These are phyloP conservation scores for Tuber microsphaerosporum DNA, from an alignment of 495 filamentous ascomycete genomes.

Conservation along the genomic window DNA sequence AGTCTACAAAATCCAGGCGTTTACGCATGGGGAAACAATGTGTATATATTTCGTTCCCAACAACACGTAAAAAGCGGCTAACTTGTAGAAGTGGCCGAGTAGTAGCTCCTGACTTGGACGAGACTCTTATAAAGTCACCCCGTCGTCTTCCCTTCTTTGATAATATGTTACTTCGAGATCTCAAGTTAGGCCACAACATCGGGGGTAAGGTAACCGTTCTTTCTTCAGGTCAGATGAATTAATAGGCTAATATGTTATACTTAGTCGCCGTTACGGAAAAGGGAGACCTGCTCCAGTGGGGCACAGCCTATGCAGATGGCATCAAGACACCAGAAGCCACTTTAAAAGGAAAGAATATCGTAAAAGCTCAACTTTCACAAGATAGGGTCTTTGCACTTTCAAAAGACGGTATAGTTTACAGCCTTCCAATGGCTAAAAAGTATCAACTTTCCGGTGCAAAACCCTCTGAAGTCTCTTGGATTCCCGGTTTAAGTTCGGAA, in stretches of 20 bases:
- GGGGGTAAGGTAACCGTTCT: conserved; percentile 49
- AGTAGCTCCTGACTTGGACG: conserved; percentile 73
- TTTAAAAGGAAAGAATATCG: conserved; percentile 71
- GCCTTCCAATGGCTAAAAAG: conserved; percentile 64
- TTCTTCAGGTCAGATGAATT: conserved; percentile 1
- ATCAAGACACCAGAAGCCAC: conserved; percentile 58
- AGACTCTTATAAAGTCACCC: conserved; percentile 68
- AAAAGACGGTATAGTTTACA: conserved; percentile 74
- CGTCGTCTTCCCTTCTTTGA: conserved; percentile 76
- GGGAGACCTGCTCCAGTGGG: conserved; percentile 91
- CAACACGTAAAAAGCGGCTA: background rate
- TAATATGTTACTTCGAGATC: conserved; percentile 71
- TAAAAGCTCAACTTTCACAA: conserved; percentile 61
- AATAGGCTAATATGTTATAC: background rate
- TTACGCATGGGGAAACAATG: conserved; percentile 87
- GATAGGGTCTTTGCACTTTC: conserved; percentile 78
- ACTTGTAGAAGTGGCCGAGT: conserved; percentile 55
- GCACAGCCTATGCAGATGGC: conserved; percentile 60
- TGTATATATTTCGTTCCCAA: conserved; percentile 11
- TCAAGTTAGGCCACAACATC: conserved; percentile 75
- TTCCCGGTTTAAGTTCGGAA: conserved; percentile 60
- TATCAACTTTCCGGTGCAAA: conserved; percentile 63
- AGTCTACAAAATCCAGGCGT: conserved; percentile 70
- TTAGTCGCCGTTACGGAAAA: conserved; percentile 69
- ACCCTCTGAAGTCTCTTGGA: conserved; percentile 58